A percentile compares a stretch with the other conserved stretches of the same genome.
phyloP scores from a whole-genome alignment of 805 yeast species.

The Saccharomycopsis sp. region DNA sequence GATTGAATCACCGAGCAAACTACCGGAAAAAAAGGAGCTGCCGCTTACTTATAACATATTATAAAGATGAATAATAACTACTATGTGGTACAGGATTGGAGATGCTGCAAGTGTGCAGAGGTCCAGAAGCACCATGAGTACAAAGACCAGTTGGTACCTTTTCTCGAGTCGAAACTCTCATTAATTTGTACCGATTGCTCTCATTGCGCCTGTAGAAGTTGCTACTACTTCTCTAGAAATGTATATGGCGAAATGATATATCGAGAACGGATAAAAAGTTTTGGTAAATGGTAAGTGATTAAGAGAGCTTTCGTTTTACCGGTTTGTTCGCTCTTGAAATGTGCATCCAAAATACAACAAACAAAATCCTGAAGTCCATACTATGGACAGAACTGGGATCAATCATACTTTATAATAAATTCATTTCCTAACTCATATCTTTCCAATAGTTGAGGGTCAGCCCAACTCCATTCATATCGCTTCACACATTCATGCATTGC shows the following conservation, averaged over 20 bases:
- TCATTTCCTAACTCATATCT: not conserved
- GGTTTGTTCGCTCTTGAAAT: no score
- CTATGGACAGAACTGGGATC: not conserved
- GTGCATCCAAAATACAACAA: no score
- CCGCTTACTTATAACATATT: no score
- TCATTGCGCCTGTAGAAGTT: slow-evolving; percentile 16
- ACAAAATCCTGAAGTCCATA: no score
- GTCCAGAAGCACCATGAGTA: slow-evolving; percentile 14
- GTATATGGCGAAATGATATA: slow-evolving; percentile 19
- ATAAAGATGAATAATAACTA: not conserved
- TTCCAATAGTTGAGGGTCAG: not conserved
- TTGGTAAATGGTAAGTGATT: slow-evolving; percentile 13
- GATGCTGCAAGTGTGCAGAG: slow-evolving; percentile 17
- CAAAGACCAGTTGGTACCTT: slow-evolving; percentile 15
- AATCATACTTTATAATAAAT: not conserved
- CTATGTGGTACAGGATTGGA: slow-evolving; percentile 17
- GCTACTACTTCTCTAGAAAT: slow-evolving; percentile 15
- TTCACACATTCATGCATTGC: not conserved
- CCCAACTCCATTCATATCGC: not conserved
- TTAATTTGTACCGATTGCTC: slow-evolving; percentile 14
- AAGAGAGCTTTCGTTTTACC: not conserved
- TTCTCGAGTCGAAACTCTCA: slow-evolving; percentile 11
- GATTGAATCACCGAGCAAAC: no score
- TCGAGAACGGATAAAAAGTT: slow-evolving; percentile 15
- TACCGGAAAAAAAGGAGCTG: no score